Percentiles rank a stretch among this genome's conserved stretches.
Evolutionary conservation across 129 eudicot genomes (phyloP).

Genomic region (Lactuca sativa): DNA sequence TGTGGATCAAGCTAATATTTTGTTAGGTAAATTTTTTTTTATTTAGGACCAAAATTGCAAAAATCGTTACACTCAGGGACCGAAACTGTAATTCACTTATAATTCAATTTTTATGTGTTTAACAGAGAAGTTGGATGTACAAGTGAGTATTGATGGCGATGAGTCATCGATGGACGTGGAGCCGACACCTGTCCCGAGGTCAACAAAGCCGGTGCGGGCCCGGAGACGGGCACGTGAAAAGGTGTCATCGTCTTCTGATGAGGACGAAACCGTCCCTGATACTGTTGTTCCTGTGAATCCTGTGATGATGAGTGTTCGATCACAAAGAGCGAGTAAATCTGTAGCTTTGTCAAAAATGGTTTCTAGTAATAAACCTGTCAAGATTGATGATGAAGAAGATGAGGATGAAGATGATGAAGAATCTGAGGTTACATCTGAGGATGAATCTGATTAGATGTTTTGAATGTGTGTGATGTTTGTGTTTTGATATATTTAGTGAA

Average conservation of each 20-base stretch:
- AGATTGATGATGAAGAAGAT: slow-evolving; percentile 37
- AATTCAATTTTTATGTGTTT: background rate
- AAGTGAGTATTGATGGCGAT: slow-evolving; percentile 37
- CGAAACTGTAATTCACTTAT: too few species aligned
- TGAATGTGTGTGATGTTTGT: slow-evolving; percentile 23
- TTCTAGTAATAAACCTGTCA: slow-evolving; percentile 35
- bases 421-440: slow-evolving; percentile 65
- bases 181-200: slow-evolving; percentile 69
- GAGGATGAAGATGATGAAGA: slow-evolving; percentile 40
- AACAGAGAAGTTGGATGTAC: slow-evolving; percentile 62
- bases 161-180: slow-evolving; percentile 46
- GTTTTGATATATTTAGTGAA: background rate
- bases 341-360: slow-evolving; percentile 80
- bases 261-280: slow-evolving; percentile 60
- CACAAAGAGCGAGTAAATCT: slow-evolving; percentile 94
- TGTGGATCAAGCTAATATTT: slow-evolving; percentile 45
- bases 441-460: slow-evolving; percentile 40
- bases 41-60: too few species aligned
- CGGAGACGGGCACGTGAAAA: slow-evolving; percentile 54
- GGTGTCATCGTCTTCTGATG: slow-evolving; percentile 57
- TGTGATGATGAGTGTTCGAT: slow-evolving; percentile 46
- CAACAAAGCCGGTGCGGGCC: slow-evolving; percentile 46
- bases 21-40: slow-evolving; percentile 53
- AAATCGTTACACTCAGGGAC: background rate
- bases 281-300: slow-evolving; percentile 51